Evolutionary conservation across 768 basidiomycete genomes (phyloP), one percentile per base, ranked within the genome.

Genomic region (Piloderma croceum): DNA sequence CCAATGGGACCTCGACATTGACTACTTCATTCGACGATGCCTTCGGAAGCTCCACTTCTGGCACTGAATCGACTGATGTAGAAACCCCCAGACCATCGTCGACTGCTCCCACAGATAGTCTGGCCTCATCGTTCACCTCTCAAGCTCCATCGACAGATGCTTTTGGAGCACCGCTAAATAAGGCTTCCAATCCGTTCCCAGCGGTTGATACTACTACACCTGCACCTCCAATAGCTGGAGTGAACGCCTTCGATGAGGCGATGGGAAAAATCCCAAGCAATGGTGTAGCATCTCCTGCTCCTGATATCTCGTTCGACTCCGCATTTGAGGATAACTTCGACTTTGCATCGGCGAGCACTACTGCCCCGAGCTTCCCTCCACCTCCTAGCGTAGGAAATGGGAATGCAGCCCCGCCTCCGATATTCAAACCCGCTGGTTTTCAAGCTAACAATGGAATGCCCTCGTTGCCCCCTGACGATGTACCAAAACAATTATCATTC

Each of bases 221-320:
- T 24, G 36, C 24, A 29, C 35, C 58, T 18, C 13, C 51, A 6
- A 52, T 63, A 18, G 70, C 73, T 39, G 80, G 77, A 12, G 68
- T 81, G 2, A 78, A 69, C 47, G 85, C 76, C 37, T 86, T 89
- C 49, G 86, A 90, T 52, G 84, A 87, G 54, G 80, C 83, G 1
- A 69, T 90, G 54, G 74, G 78, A 13, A 77, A 73, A 45, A 62
- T 76, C 17, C 60, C 76, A 0, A 55, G 57, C 23, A 64, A 59
- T 25, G 53, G 60, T 7, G 48, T 60, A 3, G 31, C 54, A 7
- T 51, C 74, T 9, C 46, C 67, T 5, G 50, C 34, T 5, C 58
- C 63, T 6, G 53, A 61, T 18, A 77, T 86, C 49, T 70, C 78
- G 3, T 88, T 90, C 41, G 83, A 83, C 39, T 67, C 76, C 33